Evolutionary conservation across 2,329 filamentous ascomycete genomes (phyloP).

Genomic region (Fusarium fujikuroi): DNA sequence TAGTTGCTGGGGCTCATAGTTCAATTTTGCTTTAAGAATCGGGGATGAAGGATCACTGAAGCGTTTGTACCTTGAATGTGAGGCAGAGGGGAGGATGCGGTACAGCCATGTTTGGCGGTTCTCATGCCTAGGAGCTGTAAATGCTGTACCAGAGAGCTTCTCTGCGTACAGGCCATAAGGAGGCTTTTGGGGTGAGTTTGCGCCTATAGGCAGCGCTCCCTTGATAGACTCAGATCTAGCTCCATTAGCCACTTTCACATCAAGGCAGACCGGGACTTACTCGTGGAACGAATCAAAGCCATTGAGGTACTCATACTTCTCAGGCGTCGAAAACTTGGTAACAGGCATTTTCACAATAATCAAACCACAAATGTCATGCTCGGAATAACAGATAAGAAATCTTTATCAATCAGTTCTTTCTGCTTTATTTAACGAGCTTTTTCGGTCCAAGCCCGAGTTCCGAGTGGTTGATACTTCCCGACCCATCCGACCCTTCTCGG

Average conservation of each 20-base stretch:
- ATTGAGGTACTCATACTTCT: slow-evolving; percentile 78
- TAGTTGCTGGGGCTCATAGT: slow-evolving; percentile 75
- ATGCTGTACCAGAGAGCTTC: slow-evolving; percentile 77
- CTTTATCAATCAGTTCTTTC: not conserved
- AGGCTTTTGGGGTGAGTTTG: slow-evolving; percentile 84
- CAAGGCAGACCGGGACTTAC: slow-evolving; percentile 56
- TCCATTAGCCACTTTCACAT: fast-evolving
- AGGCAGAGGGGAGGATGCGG: slow-evolving; percentile 71
- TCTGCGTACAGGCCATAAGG: slow-evolving; percentile 84
- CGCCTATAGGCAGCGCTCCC: slow-evolving; percentile 76
- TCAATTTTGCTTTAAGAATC: slow-evolving; percentile 42
- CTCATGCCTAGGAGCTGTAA: slow-evolving; percentile 74
- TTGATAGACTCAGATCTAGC: slow-evolving; percentile 77
- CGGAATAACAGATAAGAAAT: not conserved
- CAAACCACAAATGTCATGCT: not conserved
- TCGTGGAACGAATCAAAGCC: slow-evolving; percentile 83
- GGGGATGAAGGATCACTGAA: not conserved
- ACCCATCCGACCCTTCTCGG: not conserved
- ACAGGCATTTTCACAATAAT: slow-evolving; percentile 23
- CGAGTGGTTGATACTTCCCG: not conserved
- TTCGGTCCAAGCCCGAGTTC: not conserved
- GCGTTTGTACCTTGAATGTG: slow-evolving; percentile 62
- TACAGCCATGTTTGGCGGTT: slow-evolving; percentile 80
- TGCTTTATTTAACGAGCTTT: not conserved
- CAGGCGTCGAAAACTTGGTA: slow-evolving; percentile 41